A percentile compares a stretch with the other conserved stretches of the same genome.
Conservation (phyloP, 306 rosid genomes). For the Castanea crenata region DNA sequence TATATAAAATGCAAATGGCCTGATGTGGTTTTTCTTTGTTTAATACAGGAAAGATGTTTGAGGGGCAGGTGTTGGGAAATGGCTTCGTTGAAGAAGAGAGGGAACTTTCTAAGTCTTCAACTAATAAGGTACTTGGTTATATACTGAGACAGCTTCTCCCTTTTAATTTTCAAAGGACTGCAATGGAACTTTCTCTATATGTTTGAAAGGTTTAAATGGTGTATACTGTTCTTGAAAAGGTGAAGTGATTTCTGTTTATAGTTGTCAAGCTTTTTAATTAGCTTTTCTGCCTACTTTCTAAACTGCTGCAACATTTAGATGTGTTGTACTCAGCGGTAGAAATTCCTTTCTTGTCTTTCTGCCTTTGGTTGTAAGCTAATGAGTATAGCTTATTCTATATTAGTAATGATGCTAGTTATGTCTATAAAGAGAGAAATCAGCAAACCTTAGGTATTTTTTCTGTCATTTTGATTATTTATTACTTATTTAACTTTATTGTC, state of each 20-base stretch:
- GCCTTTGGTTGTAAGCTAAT: no score
- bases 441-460: no score
- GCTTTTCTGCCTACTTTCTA: background rate
- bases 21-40: background rate
- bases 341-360: background rate
- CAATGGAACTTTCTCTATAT: background rate
- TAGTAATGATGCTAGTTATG: no score
- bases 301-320: background rate
- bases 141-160: background rate
- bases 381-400: no score
- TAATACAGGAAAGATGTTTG: constrained; percentile 40
- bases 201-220: background rate
- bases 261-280: background rate
- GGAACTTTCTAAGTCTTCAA: constrained; percentile 25
- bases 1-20: background rate
- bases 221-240: background rate
- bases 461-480: no score
- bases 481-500: no score
- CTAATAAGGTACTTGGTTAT: constrained; percentile 34
- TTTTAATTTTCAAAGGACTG: background rate
- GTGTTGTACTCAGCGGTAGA: background rate
- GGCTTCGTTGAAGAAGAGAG: constrained; percentile 29
- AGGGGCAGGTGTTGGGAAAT: constrained; percentile 14
- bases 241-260: background rate
- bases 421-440: no score